These are phyloP conservation scores for Phytophthora palmivora DNA, from an alignment of 352 stramenopile species.

Conservation along the genomic window DNA sequence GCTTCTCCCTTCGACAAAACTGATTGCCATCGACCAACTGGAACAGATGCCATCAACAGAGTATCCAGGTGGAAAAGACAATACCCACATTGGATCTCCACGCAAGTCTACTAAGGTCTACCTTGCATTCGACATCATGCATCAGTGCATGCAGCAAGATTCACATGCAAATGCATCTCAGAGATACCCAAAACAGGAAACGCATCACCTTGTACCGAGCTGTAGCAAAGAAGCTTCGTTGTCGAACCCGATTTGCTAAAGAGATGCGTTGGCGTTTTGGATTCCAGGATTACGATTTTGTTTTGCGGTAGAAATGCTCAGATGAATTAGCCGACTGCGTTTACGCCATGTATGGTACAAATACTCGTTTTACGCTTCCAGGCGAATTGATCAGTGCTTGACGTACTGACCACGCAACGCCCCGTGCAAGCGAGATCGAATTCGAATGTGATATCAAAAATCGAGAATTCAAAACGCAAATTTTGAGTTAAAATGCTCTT, in stretches of 20 bases:
- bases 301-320: neutral
- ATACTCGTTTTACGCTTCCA: too few species aligned
- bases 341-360: too few species aligned
- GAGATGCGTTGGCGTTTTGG: constrained; percentile 5
- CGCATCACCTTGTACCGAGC: neutral
- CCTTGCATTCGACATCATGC: too few species aligned
- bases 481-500: too few species aligned
- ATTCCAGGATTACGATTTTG: constrained; percentile 7
- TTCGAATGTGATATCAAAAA: too few species aligned
- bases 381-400: too few species aligned
- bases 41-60: constrained; percentile 17
- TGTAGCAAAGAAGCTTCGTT: constrained; percentile 12
- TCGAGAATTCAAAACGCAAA: too few species aligned
- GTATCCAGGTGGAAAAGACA: constrained; percentile 15
- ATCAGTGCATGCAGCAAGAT: neutral
- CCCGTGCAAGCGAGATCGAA: too few species aligned
- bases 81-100: neutral
- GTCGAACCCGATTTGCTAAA: constrained; percentile 12
- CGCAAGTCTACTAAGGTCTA: too few species aligned
- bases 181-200: neutral
- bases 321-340: too few species aligned
- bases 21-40: constrained; percentile 4
- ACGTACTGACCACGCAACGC: too few species aligned
- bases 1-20: neutral
- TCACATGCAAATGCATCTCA: neutral